Evolutionary conservation across 1,139 yeast genomes (phyloP).

Genomic region (Starmera stellimalicola): DNA sequence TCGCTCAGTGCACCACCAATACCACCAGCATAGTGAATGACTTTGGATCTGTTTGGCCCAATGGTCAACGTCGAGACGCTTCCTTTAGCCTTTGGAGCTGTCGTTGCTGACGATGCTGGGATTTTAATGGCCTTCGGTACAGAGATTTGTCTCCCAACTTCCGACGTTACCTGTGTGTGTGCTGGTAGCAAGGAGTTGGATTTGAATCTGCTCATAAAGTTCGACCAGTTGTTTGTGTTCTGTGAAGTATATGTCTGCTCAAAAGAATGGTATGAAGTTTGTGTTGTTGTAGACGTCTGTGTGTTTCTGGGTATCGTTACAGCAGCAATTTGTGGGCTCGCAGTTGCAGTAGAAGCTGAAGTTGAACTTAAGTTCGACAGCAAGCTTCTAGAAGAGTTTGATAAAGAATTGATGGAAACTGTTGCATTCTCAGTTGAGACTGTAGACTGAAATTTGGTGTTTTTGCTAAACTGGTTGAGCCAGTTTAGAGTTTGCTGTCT

Average conservation of each 20-base stretch:
- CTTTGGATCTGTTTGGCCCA: conserved; percentile 37
- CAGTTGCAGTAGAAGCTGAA: not conserved
- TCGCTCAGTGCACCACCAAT: too few species aligned
- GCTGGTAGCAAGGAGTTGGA: conserved; percentile 8
- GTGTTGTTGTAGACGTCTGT: not conserved
- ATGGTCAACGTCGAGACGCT: conserved; percentile 36
- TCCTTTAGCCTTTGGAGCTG: conserved; percentile 19
- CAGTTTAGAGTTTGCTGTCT: conserved; percentile 16
- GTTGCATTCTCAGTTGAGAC: not conserved
- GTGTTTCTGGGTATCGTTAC: not conserved
- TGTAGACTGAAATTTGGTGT: conserved; percentile 1
- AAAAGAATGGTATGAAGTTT: conserved; percentile 2
- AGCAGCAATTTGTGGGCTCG: not conserved
- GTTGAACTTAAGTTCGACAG: not conserved
- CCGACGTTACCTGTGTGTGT: conserved; percentile 16
- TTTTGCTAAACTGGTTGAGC: conserved; percentile 15
- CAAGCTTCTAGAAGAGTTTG: not conserved
- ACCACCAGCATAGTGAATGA: too few species aligned
- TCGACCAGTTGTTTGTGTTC: conserved; percentile 9
- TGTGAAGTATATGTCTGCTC: conserved; percentile 1
- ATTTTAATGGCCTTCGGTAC: conserved; percentile 4
- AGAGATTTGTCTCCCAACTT: conserved; percentile 16
- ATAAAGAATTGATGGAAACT: not conserved
- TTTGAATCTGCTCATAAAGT: conserved; percentile 5
- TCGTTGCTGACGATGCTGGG: conserved; percentile 14